Conservation (phyloP, 306 rosid species). For the Quercus parvula region DNA sequence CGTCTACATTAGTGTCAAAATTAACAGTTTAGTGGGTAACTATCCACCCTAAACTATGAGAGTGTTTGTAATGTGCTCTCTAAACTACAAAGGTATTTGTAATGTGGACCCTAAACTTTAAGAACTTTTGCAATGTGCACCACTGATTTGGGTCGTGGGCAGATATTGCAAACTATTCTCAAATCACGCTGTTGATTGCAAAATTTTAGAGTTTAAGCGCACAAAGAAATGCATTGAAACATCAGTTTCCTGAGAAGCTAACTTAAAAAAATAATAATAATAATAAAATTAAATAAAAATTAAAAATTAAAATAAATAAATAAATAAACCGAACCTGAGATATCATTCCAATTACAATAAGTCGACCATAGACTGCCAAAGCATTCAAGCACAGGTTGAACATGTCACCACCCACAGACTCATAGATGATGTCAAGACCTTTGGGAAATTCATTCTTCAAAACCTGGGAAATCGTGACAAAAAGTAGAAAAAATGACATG, state of each 20-base stretch:
- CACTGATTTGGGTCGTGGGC: too few species aligned
- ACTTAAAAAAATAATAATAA: not conserved
- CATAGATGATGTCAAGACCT: conserved; percentile 86
- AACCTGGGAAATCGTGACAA: conserved; percentile 46
- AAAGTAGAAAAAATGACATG: not conserved
- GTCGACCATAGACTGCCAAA: conserved; percentile 74
- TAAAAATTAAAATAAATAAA: not conserved
- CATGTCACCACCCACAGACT: conserved; percentile 98
- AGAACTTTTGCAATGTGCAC: too few species aligned
- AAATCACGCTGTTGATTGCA: too few species aligned
- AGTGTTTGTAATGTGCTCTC: too few species aligned
- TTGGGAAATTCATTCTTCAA: conserved; percentile 68
- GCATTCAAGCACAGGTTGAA: conserved; percentile 80
- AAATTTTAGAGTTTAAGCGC: too few species aligned
- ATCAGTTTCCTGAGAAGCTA: not conserved
- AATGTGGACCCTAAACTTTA: too few species aligned
- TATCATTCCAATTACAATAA: conserved; percentile 93
- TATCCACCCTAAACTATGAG: too few species aligned
- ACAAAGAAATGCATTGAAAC: not conserved
- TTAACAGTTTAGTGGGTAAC: too few species aligned
- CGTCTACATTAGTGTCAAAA: too few species aligned
- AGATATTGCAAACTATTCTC: too few species aligned
- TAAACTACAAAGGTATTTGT: too few species aligned
- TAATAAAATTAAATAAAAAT: too few species aligned
- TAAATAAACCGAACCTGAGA: conserved; percentile 66